A percentile compares a stretch with the other conserved stretches of the same genome.
Conservation (phyloP, 805 yeast genomes). For the Candida saitoana region DNA sequence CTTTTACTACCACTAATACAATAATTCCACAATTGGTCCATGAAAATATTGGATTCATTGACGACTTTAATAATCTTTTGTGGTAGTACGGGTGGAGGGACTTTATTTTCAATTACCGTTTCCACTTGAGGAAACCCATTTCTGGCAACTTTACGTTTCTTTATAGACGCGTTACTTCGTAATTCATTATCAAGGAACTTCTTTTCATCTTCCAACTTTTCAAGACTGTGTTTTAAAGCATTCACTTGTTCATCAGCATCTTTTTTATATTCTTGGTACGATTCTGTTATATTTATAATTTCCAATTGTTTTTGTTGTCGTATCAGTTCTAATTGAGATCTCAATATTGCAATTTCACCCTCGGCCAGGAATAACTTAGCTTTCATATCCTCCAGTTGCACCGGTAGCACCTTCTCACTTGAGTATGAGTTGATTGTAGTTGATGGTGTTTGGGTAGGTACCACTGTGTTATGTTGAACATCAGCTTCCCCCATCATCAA, state of each 20-base stretch:
- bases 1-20: conserved; percentile 34
- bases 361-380: conserved; percentile 46
- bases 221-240: conserved; percentile 27
- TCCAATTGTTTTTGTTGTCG: conserved; percentile 41
- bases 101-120: background rate
- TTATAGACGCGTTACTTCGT: conserved; percentile 19
- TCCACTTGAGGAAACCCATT: background rate
- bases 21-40: conserved; percentile 33
- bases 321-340: conserved; percentile 55
- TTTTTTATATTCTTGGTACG: conserved; percentile 13
- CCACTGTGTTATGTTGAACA: conserved; percentile 9
- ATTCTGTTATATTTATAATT: conserved; percentile 19
- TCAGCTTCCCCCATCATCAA: conserved; percentile 31
- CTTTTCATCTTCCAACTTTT: conserved; percentile 41
- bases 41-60: conserved; percentile 31
- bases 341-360: conserved; percentile 78
- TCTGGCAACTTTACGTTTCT: conserved; percentile 14
- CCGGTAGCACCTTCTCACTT: background rate
- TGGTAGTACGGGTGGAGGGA: conserved; percentile 2
- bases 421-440: conserved; percentile 4
- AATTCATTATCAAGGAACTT: conserved; percentile 38
- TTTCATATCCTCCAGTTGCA: conserved; percentile 16
- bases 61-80: conserved; percentile 21
- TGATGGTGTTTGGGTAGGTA: conserved; percentile 9
- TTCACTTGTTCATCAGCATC: conserved; percentile 28